Conservation (phyloP, 805 yeast genomes). For the Yamadazyma sp. region DNA sequence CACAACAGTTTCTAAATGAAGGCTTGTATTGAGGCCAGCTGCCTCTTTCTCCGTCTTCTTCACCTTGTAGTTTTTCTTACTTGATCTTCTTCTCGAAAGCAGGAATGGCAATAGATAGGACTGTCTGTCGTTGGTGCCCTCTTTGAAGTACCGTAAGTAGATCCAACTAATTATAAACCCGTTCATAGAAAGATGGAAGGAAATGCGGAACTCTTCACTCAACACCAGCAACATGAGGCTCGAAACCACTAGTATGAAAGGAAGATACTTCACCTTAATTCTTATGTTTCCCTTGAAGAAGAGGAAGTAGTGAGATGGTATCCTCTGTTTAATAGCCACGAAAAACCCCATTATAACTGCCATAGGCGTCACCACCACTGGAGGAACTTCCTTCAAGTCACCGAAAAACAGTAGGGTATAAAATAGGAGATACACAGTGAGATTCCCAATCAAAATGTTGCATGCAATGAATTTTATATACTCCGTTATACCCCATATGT, state of each 20-base stretch:
- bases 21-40: constrained; percentile 9
- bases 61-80: constrained; percentile 15
- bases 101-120: constrained; percentile 41
- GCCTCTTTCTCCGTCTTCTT: constrained; percentile 9
- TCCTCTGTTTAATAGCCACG: constrained; percentile 64
- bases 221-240: constrained; percentile 24
- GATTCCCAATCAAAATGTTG: constrained; percentile 36
- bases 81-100: constrained; percentile 19
- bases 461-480: constrained; percentile 47
- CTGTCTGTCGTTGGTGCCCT: constrained; percentile 44
- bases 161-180: constrained; percentile 41
- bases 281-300: constrained; percentile 48
- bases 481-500: constrained; percentile 61
- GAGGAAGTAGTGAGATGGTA: constrained; percentile 58
- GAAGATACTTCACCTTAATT: constrained; percentile 42
- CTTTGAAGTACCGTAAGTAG: constrained; percentile 39
- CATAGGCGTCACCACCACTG: constrained; percentile 53
- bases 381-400: constrained; percentile 28
- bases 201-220: constrained; percentile 29
- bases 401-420: constrained; percentile 16
- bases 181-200: constrained; percentile 22
- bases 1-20: constrained; percentile 20
- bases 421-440: constrained; percentile 29
- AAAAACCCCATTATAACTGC: constrained; percentile 58
- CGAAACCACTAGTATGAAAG: constrained; percentile 30